phyloP scores from a whole-genome alignment of 2,329 filamentous ascomycete species.

The Sporothrix schenckii region DNA sequence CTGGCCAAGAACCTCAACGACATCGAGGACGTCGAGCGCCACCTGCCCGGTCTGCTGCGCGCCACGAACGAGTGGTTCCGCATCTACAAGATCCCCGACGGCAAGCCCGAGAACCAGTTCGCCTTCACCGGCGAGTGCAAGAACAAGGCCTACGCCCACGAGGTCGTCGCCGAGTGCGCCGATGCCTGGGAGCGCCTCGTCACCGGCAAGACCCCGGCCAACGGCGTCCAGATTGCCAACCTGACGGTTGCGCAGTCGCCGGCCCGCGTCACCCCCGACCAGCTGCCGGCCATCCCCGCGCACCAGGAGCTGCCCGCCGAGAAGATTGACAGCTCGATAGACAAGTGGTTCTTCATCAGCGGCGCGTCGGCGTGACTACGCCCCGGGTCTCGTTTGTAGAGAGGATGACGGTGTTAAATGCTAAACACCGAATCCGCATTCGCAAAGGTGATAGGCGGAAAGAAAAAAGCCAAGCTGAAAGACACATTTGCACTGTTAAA shows the following conservation, averaged over 20 bases:
- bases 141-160: constrained; percentile 98
- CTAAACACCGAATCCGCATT: too few species aligned
- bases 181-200: constrained; percentile 98
- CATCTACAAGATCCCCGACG: constrained; percentile 99
- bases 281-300: constrained; percentile 75
- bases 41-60: constrained; percentile 92
- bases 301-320: constrained; percentile 80
- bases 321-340: constrained; percentile 92
- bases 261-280: constrained; percentile 68
- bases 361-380: constrained; percentile 75
- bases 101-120: constrained; percentile 99
- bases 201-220: constrained; percentile 79
- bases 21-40: constrained; percentile 97
- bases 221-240: constrained; percentile 84
- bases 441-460: neutral
- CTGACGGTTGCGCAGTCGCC: constrained; percentile 72
- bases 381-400: constrained; percentile 32
- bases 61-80: constrained; percentile 99
- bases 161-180: constrained; percentile 91
- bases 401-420: neutral
- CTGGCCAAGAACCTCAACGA: constrained; percentile 96
- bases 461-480: neutral
- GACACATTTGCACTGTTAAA: neutral
- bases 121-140: constrained; percentile 99
- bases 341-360: constrained; percentile 99